Base-by-base conservation (phyloP, 345 rosid species). In the Eutrema japonicum region DNA sequence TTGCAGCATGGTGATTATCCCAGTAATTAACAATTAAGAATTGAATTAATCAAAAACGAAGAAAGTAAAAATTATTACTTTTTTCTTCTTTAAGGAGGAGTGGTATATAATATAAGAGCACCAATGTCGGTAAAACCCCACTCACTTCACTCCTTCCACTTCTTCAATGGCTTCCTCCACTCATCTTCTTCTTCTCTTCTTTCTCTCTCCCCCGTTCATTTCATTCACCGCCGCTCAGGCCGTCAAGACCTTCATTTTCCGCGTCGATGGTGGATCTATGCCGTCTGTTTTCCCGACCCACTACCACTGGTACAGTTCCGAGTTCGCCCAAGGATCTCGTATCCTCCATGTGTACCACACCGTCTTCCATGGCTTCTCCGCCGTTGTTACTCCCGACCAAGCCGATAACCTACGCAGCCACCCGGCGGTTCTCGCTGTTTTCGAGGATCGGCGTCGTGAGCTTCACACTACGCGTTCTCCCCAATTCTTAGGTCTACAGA, bases 351-450 rank as follows among this genome's bases (percentile, higher is more conserved):
- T 81, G 1, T 94, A 92, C 78, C 92, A 91, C 85, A 86, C 92
- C 36, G 96, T 94, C 75, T 94, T 94, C 87, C 93, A 92, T 43
- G 96, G 96, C 66, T 92, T 94, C 85, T 94, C 96, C 42, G 97
- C 97, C 42, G 47, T 75, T 7, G 66, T 92, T 1, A 77, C 86
- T 10, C 77, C 85, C 0, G 57, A 79, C 14, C 76, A 81, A n/a
- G 87, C 87, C 30, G 78, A 78, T 35, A 58, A 71, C 40, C 85
- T 94, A 57, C 66, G 81, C 32, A 72, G 69, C 4, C 90, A 87
- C 74, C 96, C 96, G 2, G 68, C 93, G 0, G 85, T 94, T 16
- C 93, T 94, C 71, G 80, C 91, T 3, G 83, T 85, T 29, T 67
- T 89, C 29, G 87, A 87, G 62, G 97, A 94, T 66, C 86, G 71